These are phyloP conservation scores for Pseudogymnoascus sp. DNA, from an alignment of 2,329 filamentous ascomycete genomes.

Conservation along the genomic window DNA sequence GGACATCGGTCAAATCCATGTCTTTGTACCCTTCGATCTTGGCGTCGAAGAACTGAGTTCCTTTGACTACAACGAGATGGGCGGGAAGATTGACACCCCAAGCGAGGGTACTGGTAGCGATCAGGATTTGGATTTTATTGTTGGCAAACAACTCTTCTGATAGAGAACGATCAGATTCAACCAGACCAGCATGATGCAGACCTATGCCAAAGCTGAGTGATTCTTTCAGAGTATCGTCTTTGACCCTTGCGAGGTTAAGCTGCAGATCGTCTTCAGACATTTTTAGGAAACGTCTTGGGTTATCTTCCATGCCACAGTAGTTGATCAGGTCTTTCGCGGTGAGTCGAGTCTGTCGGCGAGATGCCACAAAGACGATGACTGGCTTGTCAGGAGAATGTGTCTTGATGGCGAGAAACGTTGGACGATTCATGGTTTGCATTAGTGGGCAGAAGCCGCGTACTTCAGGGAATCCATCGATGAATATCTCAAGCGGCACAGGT, in stretches of 20 bases:
- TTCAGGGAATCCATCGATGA: conserved; percentile 95
- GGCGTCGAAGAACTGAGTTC: conserved; percentile 95
- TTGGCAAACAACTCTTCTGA: conserved; percentile 92
- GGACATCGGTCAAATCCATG: conserved; percentile 96
- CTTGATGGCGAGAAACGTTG: conserved; percentile 93
- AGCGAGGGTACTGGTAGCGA: conserved; percentile 90
- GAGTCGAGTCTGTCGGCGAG: conserved; percentile 84
- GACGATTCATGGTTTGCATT: conserved; percentile 99
- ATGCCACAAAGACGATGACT: conserved; percentile 96
- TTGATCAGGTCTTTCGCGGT: conserved; percentile 97
- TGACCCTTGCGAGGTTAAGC: conserved; percentile 78
- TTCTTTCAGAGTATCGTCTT: conserved; percentile 86
- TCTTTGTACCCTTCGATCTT: conserved; percentile 97
- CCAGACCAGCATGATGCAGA: conserved; percentile 90
- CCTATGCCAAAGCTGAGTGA: conserved; percentile 97
- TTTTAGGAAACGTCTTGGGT: conserved; percentile 82
- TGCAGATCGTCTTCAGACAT: conserved; percentile 95
- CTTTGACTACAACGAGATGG: conserved; percentile 94
- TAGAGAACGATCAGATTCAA: conserved; percentile 86
- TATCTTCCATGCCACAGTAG: conserved; percentile 96
- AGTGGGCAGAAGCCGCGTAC: conserved; percentile 90
- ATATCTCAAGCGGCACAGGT: conserved; percentile 90
- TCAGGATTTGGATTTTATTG: conserved; percentile 95
- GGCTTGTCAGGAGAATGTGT: conserved; percentile 93
- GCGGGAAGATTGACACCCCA: conserved; percentile 98